Evolutionary conservation across 2,329 filamentous ascomycete species (phyloP).

Genomic region (Bipolaris zeicola): DNA sequence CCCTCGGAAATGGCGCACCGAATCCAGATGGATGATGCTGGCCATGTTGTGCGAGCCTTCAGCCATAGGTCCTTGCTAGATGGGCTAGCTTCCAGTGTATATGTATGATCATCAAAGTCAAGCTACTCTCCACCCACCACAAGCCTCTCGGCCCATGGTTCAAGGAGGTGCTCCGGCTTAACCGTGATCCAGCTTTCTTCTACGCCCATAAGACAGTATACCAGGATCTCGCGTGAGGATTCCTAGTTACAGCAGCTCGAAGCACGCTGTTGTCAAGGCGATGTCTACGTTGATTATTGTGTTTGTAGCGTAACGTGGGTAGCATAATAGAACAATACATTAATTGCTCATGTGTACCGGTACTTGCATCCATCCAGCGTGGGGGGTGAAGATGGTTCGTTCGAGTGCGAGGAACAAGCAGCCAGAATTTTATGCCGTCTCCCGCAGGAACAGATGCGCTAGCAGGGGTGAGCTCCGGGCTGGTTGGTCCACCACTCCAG

Average conservation of each 20-base stretch:
- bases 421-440: constrained; percentile 25
- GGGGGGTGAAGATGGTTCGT: not conserved
- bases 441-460: constrained; percentile 25
- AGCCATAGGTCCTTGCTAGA: not conserved
- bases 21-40: not conserved
- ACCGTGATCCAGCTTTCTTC: constrained; percentile 77
- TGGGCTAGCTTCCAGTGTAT: constrained; percentile 4
- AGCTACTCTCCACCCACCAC: constrained; percentile 85
- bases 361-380: not conserved
- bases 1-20: not conserved
- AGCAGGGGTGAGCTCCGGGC: constrained; percentile 27
- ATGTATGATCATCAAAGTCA: constrained; percentile 95
- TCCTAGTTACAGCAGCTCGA: constrained; percentile 63
- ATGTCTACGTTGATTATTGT: constrained; percentile 22
- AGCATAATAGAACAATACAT: constrained; percentile 18
- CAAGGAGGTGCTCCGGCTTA: constrained; percentile 98
- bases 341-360: constrained; percentile 7
- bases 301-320: constrained; percentile 5
- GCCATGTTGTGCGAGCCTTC: not conserved
- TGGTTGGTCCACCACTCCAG: constrained; percentile 16
- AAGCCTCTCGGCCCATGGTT: constrained; percentile 78
- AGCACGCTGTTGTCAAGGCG: constrained; percentile 61
- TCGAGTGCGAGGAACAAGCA: constrained; percentile 1
- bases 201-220: constrained; percentile 81
- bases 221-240: constrained; percentile 73